Percentiles rank a stretch among this genome's conserved stretches.
Evolutionary conservation across 1,284 basidiomycete genomes (phyloP).

Genomic region (Ustilago bromivora): DNA sequence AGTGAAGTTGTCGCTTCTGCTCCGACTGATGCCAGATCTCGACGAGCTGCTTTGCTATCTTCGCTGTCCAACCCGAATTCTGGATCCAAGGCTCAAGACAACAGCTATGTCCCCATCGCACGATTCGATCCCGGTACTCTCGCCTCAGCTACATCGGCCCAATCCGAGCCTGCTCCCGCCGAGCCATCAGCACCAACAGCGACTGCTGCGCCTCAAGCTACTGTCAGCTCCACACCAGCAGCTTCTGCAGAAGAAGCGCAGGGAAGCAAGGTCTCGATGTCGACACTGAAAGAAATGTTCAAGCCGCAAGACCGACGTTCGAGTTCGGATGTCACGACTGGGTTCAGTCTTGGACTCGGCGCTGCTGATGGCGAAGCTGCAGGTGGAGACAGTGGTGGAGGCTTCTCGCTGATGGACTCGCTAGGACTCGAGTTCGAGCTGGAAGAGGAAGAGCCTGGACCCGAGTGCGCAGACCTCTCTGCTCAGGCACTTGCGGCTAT

Average conservation of each 20-base stretch:
- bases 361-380: not conserved
- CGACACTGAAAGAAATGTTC: conserved; percentile 65
- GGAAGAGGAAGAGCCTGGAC: conserved; percentile 37
- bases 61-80: conserved; percentile 14
- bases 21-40: conserved; percentile 26
- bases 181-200: not conserved
- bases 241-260: not conserved
- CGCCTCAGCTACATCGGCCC: not conserved
- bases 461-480: conserved; percentile 4
- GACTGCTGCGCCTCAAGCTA: not conserved
- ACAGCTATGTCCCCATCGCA: conserved; percentile 34
- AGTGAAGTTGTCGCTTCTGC: not conserved
- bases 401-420: conserved; percentile 61
- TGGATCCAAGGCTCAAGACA: not conserved
- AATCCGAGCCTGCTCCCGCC: not conserved
- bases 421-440: conserved; percentile 55
- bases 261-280: conserved; percentile 40
- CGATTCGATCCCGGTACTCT: conserved; percentile 46
- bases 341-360: conserved; percentile 29
- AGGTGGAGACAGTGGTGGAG: conserved; percentile 20
- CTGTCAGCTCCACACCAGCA: not conserved
- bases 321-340: conserved; percentile 11
- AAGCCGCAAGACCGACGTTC: conserved; percentile 50
- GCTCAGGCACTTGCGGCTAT: not conserved
- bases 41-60: conserved; percentile 27